A percentile compares a stretch with the other conserved stretches of the same genome.
These are phyloP conservation scores for Musa troglodytarum DNA, from an alignment of 176 grass and related monocot species.

Conservation along the genomic window DNA sequence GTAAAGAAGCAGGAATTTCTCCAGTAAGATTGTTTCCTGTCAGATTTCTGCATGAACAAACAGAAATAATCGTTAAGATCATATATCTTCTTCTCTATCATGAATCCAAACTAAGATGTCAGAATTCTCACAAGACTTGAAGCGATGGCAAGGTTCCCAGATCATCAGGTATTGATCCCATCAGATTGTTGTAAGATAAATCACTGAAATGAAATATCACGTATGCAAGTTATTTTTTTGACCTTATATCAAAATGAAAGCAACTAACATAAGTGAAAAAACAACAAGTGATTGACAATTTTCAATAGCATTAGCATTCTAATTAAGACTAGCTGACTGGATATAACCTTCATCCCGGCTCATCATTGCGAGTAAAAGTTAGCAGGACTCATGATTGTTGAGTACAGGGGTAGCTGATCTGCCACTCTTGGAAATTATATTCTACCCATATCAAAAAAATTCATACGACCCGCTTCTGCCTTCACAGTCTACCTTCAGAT, in stretches of 20 bases:
- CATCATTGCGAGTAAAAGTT: too few relatives aligned
- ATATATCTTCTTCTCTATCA: not conserved
- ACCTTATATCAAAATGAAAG: not conserved
- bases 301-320: not conserved
- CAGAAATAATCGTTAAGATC: not conserved
- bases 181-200: conserved; percentile 57
- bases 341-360: not conserved
- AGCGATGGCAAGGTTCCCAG: conserved; percentile 32
- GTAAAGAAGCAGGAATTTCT: conserved; percentile 34
- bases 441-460: not conserved
- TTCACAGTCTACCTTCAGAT: too few relatives aligned
- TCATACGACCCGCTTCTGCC: too few relatives aligned
- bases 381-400: too few relatives aligned
- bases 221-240: not conserved
- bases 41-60: conserved; percentile 47
- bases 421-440: not conserved
- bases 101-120: not conserved
- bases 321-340: not conserved
- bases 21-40: conserved; percentile 40
- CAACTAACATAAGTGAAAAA: not conserved
- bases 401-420: not conserved
- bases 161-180: conserved; percentile 38
- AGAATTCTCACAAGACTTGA: conserved; percentile 35
- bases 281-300: not conserved
- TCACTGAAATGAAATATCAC: conserved; percentile 35